Percentiles rank a stretch among this genome's conserved stretches.
phyloP scores from a whole-genome alignment of 345 rosid species.

The Luvunga scandens region DNA sequence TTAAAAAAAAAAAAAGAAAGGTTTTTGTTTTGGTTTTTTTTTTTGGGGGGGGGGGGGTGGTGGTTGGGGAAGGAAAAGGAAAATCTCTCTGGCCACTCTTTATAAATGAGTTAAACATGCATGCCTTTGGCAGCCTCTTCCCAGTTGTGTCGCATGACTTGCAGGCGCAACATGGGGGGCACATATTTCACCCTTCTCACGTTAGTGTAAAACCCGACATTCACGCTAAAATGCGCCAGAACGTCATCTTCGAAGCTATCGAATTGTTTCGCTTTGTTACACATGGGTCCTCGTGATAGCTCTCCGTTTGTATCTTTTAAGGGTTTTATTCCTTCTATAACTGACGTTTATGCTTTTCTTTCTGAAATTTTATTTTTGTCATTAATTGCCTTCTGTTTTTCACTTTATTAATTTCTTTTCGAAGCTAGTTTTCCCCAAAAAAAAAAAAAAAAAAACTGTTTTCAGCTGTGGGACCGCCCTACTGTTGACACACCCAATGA shows the following conservation, averaged over 20 bases:
- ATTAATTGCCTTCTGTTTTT: no score
- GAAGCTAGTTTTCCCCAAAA: no score
- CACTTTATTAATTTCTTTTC: no score
- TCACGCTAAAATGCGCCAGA: not conserved
- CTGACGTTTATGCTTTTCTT: conserved; percentile 9
- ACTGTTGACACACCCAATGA: no score
- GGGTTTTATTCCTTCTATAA: conserved; percentile 25
- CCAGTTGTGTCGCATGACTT: not conserved
- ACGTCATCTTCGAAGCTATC: not conserved
- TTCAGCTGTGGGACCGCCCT: no score
- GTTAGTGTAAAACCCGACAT: not conserved
- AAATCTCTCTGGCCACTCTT: conserved; percentile 15
- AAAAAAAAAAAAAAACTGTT: no score
- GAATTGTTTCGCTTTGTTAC: not conserved
- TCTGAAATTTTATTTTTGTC: not conserved
- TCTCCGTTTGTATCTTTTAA: conserved; percentile 22
- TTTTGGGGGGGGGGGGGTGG: no score
- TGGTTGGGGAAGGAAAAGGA: conserved; percentile 4
- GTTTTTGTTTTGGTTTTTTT: no score
- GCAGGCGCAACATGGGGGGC: not conserved
- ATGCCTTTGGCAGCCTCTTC: not conserved
- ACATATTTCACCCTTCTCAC: not conserved
- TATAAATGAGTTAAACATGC: conserved; percentile 22
- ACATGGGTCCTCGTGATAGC: conserved; percentile 41
- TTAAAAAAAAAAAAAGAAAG: no score